Evolutionary conservation across 1,284 basidiomycete species (phyloP), one percentile per base, ranked within the genome.

Genomic region (Sanghuangporus sanghuang): DNA sequence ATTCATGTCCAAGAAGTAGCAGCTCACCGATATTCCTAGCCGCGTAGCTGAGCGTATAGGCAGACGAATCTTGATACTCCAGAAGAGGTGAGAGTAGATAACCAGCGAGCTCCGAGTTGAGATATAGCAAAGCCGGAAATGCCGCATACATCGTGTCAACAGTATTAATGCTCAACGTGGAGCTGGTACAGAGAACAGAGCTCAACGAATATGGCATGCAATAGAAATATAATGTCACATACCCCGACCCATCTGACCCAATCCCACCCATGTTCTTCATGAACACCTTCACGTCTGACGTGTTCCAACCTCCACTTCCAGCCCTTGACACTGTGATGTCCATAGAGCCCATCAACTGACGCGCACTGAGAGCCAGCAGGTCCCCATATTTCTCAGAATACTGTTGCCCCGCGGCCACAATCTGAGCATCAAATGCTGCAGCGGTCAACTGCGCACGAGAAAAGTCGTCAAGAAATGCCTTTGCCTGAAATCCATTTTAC

Each of bases 141-240:
- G 80, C 73, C 1, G 80, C 75, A 65, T 78, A 84, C 4, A 85
- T 70, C 3, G 74, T 73, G 62, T 84, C 82, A 2, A 82, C 79
- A 2, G 82, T 77, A 64, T 79, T 83, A 6, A 77, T 73, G 2
- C 78, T 75, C 23, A 52, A 27, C 18, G 50, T 52, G 12, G 6
- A 8, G 14, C 50, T 52, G 32, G 40, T 9, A 11, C 21, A 14
- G 16, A 39, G 16, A 23, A 18, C 1, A n/a, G 2, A 18, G 4
- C 7, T 11, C 16, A n/a, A 6, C 16, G 16, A 12, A 46, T 14
- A 46, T n/a, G 1, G 16, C 16, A n/a, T 18, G 21, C 21, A 7
- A 2, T n/a, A 18, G 16, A 46, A 1, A n/a, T n/a, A 18, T 1
- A 46, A 1, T n/a, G 18, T 2, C 16, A 61, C 59, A 36, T 49